Percentiles rank a stretch among this genome's conserved stretches.
Conservation (phyloP, 1,284 basidiomycete species). For the Ustilago tritici region DNA sequence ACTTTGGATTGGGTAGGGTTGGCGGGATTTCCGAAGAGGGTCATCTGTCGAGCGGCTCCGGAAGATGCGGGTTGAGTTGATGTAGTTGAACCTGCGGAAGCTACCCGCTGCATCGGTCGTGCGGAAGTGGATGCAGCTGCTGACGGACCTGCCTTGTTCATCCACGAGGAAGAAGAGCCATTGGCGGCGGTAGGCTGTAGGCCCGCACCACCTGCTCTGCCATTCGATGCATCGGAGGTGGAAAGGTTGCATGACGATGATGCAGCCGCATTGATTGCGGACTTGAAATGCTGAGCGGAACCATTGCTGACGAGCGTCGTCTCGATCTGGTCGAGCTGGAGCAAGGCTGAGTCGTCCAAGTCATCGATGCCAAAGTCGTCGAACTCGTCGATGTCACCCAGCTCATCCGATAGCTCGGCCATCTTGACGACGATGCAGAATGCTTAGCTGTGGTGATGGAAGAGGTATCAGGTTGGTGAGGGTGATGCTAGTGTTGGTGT, state of each 20-base stretch:
- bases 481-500: neutral
- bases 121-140: slow-evolving; percentile 23
- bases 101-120: slow-evolving; percentile 26
- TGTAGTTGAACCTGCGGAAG: slow-evolving; percentile 19
- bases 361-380: slow-evolving; percentile 49
- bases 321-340: slow-evolving; percentile 42
- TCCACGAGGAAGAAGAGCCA: slow-evolving; percentile 4
- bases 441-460: neutral
- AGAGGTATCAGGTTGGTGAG: neutral
- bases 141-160: slow-evolving; percentile 11
- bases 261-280: neutral
- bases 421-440: slow-evolving; percentile 9
- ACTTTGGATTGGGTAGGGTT: slow-evolving; percentile 13
- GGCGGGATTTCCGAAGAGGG: slow-evolving; percentile 37
- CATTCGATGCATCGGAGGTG: slow-evolving; percentile 5
- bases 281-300: neutral
- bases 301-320: slow-evolving; percentile 32
- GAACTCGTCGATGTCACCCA: slow-evolving; percentile 52
- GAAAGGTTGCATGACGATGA: slow-evolving; percentile 17
- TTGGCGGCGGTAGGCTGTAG: slow-evolving; percentile 7
- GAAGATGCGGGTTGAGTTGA: slow-evolving; percentile 31
- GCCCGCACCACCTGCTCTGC: slow-evolving; percentile 8
- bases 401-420: slow-evolving; percentile 30
- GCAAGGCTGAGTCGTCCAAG: slow-evolving; percentile 31
- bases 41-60: slow-evolving; percentile 35